These are phyloP conservation scores for Solanum hybrid DNA, from an alignment of 305 asterid genomes.

Conservation along the genomic window DNA sequence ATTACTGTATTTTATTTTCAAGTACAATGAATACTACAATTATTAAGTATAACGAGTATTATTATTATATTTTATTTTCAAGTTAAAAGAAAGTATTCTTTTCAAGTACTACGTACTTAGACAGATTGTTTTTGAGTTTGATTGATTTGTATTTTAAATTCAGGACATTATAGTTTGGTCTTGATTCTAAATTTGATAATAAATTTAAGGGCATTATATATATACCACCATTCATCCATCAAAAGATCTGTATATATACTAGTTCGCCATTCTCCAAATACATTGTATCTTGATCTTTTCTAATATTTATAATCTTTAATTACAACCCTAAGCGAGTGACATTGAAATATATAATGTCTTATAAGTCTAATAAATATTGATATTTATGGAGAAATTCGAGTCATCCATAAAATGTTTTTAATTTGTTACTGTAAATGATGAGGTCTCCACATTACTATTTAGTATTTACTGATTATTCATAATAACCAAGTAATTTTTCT, in stretches of 20 bases:
- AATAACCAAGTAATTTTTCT: too few species aligned
- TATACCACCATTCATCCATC: neutral
- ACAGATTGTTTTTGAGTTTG: neutral
- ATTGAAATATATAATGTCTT: neutral
- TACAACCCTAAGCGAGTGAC: neutral
- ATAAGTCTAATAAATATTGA: neutral
- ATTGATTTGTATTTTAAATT: neutral
- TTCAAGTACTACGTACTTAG: neutral
- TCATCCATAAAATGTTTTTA: neutral
- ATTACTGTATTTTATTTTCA: neutral
- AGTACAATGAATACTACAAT: neutral
- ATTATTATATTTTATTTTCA: neutral
- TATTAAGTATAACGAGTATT: neutral
- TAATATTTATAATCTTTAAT: neutral
- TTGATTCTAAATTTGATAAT: neutral
- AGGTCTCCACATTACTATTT: neutral
- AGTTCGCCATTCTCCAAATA: neutral
- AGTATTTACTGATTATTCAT: too few species aligned
- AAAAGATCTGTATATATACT: neutral
- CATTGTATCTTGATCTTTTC: neutral
- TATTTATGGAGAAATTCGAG: neutral
- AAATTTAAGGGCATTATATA: neutral
- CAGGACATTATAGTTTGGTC: neutral
- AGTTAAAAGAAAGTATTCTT: neutral
- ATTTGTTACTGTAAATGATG: neutral